Evolutionary conservation across 768 basidiomycete genomes (phyloP).

Genomic region (Pulveroboletus sp.): DNA sequence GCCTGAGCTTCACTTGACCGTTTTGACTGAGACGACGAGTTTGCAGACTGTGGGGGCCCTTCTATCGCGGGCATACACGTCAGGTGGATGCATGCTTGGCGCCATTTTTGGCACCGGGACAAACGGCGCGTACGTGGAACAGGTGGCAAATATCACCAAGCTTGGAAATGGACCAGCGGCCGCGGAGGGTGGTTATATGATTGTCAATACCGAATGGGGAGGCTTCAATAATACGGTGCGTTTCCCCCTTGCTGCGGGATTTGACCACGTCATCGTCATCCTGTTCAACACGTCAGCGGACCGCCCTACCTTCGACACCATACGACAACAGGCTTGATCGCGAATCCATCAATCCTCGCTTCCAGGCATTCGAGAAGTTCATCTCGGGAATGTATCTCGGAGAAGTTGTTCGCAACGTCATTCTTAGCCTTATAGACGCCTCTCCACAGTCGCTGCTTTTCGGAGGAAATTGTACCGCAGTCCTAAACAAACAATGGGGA

Average conservation of each 20-base stretch:
- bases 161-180: constrained; percentile 60
- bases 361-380: constrained; percentile 96
- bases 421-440: constrained; percentile 78
- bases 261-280: neutral
- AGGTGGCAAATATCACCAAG: constrained; percentile 80
- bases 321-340: constrained; percentile 93
- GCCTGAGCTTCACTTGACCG: neutral
- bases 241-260: constrained; percentile 6
- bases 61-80: constrained; percentile 88
- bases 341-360: constrained; percentile 87
- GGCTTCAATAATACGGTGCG: constrained; percentile 90
- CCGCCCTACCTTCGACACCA: constrained; percentile 78
- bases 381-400: constrained; percentile 99
- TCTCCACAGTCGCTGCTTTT: constrained; percentile 72
- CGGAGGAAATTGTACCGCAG: constrained; percentile 64
- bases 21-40: constrained; percentile 6
- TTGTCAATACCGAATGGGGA: constrained; percentile 98
- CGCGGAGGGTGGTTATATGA: constrained; percentile 72
- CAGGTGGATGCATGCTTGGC: constrained; percentile 82
- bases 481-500: constrained; percentile 88
- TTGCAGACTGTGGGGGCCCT: constrained; percentile 90
- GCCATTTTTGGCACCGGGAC: constrained; percentile 98
- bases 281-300: constrained; percentile 46
- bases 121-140: constrained; percentile 95
- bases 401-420: constrained; percentile 82